Conservation (phyloP, 192 early-diverging fungal species). For the Umbelopsis ramanniana region DNA sequence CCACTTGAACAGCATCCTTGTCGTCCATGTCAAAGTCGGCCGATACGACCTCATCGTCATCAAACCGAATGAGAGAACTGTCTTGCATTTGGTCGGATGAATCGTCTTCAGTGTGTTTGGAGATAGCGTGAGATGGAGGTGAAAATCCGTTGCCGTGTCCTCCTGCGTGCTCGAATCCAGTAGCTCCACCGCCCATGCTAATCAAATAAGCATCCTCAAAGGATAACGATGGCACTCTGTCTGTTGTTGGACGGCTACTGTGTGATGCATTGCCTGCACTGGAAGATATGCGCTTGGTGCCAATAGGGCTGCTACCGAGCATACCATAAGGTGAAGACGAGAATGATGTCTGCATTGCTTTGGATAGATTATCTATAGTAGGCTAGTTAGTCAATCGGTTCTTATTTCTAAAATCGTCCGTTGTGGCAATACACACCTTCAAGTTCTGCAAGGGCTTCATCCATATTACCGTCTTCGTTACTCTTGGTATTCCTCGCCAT, state of each 20-base stretch:
- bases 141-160: conserved; percentile 1
- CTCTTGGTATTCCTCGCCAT: conserved; percentile 31
- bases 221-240: conserved; percentile 44
- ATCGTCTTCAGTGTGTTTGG: neutral
- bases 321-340: conserved; percentile 23
- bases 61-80: conserved; percentile 40
- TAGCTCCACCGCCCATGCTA: conserved; percentile 40
- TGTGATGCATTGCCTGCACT: conserved; percentile 26
- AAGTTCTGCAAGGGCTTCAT: conserved; percentile 43
- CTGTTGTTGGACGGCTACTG: conserved; percentile 10
- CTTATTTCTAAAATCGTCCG: neutral
- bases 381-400: neutral
- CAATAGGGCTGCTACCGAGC: conserved; percentile 24
- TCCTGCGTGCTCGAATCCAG: conserved; percentile 15
- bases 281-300: conserved; percentile 39
- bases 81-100: neutral
- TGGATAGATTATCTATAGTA: conserved; percentile 44
- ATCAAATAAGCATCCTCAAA: conserved; percentile 67
- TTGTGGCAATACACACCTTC: conserved; percentile 28
- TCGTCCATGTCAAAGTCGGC: conserved; percentile 5
- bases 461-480: conserved; percentile 34
- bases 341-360: conserved; percentile 46
- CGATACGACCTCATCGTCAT: conserved; percentile 17
- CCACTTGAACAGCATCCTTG: conserved; percentile 15
- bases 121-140: neutral